phyloP scores from a whole-genome alignment of 2,329 filamentous ascomycete species.

The Epichloe gansuensis region DNA sequence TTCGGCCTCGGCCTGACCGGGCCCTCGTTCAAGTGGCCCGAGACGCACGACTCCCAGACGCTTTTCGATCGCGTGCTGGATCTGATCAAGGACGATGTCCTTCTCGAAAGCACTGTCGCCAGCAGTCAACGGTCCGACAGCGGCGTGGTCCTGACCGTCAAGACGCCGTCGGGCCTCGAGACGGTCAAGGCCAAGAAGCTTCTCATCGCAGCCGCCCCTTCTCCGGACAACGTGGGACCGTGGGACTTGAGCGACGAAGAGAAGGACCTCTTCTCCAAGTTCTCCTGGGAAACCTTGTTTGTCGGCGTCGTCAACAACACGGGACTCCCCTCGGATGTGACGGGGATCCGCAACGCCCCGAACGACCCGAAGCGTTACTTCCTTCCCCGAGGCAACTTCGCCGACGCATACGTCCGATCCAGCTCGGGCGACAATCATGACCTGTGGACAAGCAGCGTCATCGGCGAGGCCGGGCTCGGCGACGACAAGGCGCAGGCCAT shows the following conservation, averaged over 20 bases:
- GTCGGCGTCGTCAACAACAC: slow-evolving; percentile 14
- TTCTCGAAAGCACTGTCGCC: background rate
- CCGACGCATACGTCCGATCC: background rate
- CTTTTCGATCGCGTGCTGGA: background rate
- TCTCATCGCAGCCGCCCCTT: slow-evolving; percentile 16
- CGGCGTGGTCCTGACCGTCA: background rate
- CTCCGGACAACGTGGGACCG: slow-evolving; percentile 10
- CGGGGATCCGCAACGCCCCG: background rate
- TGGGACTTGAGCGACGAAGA: slow-evolving; percentile 16
- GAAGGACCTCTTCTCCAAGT: slow-evolving; percentile 14
- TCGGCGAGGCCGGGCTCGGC: background rate
- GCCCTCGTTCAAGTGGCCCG: slow-evolving; percentile 1
- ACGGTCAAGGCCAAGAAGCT: slow-evolving; percentile 14
- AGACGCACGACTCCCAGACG: background rate
- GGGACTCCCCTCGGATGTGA: background rate
- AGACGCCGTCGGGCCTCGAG: background rate
- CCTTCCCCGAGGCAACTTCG: background rate
- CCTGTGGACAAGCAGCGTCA: background rate
- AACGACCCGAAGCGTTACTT: background rate
- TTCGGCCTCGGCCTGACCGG: background rate
- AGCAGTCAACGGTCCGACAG: background rate
- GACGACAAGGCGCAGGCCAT: background rate
- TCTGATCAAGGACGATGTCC: too few relatives aligned
- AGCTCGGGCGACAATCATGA: background rate
- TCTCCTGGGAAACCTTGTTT: slow-evolving; percentile 11